Evolutionary conservation across 2,329 filamentous ascomycete species (phyloP).

Genomic region (Scleromitrula shiraiana): DNA sequence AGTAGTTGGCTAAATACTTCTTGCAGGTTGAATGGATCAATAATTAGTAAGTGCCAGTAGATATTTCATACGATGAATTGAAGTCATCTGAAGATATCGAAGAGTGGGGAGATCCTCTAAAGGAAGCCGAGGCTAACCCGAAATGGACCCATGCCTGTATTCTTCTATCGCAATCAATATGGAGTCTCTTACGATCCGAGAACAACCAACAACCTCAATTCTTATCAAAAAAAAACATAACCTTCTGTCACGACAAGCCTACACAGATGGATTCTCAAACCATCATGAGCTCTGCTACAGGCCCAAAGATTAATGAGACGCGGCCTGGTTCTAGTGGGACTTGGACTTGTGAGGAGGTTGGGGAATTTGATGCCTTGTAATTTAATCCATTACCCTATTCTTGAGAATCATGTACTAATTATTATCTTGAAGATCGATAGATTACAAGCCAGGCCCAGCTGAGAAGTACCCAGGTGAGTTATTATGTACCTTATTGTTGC

Average conservation of each 20-base stretch:
- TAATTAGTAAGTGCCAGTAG: too few relatives aligned
- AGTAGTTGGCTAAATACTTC: too few relatives aligned
- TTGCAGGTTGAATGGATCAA: too few relatives aligned
- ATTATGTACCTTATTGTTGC: neutral
- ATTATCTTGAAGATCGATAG: neutral
- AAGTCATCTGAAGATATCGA: too few relatives aligned
- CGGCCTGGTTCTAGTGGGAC: constrained; percentile 2
- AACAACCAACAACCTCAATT: too few relatives aligned
- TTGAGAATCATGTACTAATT: neutral
- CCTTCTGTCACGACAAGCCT: neutral
- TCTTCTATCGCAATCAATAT: too few relatives aligned
- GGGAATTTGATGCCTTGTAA: constrained; percentile 17
- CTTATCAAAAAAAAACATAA: too few relatives aligned
- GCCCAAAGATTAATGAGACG: neutral
- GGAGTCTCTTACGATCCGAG: too few relatives aligned
- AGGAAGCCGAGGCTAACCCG: too few relatives aligned
- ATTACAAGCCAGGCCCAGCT: constrained; percentile 12
- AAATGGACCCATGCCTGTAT: too few relatives aligned
- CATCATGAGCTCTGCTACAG: neutral
- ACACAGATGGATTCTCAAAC: neutral
- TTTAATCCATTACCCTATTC: neutral
- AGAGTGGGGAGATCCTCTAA: too few relatives aligned
- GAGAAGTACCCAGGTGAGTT: constrained; percentile 21
- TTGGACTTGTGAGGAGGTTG: constrained; percentile 10
- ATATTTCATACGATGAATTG: too few relatives aligned